Evolutionary conservation across 2,329 filamentous ascomycete genomes (phyloP).

Genomic region (Colletotrichum karsti): DNA sequence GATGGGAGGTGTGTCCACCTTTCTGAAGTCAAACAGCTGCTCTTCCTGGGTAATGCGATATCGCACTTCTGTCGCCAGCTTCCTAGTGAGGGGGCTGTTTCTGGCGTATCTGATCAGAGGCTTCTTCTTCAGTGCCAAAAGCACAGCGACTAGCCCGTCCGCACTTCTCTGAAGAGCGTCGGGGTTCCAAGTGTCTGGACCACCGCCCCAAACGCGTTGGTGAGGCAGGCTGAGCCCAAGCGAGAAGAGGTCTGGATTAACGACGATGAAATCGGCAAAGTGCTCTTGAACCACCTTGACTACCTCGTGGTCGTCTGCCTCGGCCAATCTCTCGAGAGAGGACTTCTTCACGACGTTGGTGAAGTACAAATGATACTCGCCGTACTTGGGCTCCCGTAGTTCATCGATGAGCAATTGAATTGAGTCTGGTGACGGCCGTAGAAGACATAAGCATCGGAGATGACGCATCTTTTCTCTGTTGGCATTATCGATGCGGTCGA

Average conservation of each 20-base stretch:
- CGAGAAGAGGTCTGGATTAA: conserved; percentile 94
- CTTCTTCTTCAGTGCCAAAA: conserved; percentile 95
- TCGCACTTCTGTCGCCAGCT: conserved; percentile 89
- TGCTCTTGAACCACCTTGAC: conserved; percentile 94
- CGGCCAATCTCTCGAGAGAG: conserved; percentile 89
- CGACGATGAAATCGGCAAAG: conserved; percentile 94
- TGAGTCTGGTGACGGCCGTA: conserved; percentile 90
- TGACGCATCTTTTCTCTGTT: conserved; percentile 98
- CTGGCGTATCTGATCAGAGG: conserved; percentile 93
- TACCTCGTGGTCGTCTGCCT: conserved; percentile 97
- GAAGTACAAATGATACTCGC: conserved; percentile 97
- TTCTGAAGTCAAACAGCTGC: conserved; percentile 94
- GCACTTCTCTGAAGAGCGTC: conserved; percentile 87
- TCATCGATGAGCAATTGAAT: conserved; percentile 96
- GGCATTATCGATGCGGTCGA: conserved; percentile 91
- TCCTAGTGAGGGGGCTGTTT: conserved; percentile 89
- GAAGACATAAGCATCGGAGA: conserved; percentile 89
- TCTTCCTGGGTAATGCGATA: conserved; percentile 97
- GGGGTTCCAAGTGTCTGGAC: conserved; percentile 88
- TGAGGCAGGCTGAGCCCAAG: conserved; percentile 77
- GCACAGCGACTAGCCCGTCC: conserved; percentile 84
- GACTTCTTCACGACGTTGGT: conserved; percentile 99
- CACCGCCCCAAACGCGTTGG: conserved; percentile 82
- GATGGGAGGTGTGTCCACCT: conserved; percentile 93
- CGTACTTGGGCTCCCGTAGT: conserved; percentile 93